These are phyloP conservation scores for Globisporangium polare DNA, from an alignment of 352 stramenopile species.

Conservation along the genomic window DNA sequence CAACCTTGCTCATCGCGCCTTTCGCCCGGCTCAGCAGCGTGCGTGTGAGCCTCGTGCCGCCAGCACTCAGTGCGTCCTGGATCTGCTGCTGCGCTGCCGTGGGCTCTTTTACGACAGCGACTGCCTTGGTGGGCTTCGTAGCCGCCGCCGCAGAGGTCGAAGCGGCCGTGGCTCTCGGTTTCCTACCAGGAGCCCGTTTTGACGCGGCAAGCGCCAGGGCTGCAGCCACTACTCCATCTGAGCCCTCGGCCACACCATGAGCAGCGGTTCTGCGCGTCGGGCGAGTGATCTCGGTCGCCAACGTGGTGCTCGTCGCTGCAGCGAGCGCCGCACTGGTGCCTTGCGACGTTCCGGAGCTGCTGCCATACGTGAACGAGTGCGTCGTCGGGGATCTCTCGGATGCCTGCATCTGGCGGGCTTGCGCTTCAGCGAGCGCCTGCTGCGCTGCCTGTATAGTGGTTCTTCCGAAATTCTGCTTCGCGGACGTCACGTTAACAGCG, in stretches of 20 bases:
- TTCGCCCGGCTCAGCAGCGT: constrained; percentile 1
- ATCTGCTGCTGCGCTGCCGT: constrained; percentile 1
- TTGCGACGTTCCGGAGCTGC: neutral
- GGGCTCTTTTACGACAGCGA: neutral
- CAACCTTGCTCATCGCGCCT: neutral
- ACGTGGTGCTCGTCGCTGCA: neutral
- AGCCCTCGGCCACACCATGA: neutral
- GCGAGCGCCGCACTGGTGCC: neutral
- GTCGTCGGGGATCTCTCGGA: neutral
- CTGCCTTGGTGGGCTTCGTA: neutral
- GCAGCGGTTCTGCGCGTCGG: neutral
- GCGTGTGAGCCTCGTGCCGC: constrained; percentile 1
- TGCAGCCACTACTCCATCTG: neutral
- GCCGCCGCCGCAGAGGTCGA: neutral
- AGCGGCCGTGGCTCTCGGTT: neutral
- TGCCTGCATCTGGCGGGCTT: neutral
- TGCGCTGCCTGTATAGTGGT: neutral
- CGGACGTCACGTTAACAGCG: neutral
- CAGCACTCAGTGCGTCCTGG: constrained; percentile 4
- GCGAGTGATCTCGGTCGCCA: neutral
- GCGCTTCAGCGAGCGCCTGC: neutral
- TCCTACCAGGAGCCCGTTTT: neutral
- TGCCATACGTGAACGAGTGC: neutral
- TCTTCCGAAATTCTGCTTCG: neutral
- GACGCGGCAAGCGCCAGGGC: neutral